Base-by-base conservation (phyloP, 768 basidiomycete genomes). In the Fistulinella prunicolor region DNA sequence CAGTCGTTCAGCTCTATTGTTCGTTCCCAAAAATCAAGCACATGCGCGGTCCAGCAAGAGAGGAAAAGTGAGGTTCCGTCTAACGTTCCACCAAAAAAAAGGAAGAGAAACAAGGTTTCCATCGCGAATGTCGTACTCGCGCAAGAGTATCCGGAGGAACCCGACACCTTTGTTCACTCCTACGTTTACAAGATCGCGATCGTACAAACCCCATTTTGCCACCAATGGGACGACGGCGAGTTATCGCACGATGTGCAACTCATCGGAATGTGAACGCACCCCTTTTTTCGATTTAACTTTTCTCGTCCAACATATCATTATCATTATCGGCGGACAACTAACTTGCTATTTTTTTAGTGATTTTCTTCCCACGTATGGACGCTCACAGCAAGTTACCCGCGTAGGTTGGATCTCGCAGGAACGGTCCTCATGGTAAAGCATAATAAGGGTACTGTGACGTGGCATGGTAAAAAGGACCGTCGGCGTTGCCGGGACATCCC, bases 371-470 rank as follows among this genome's bases (percentile, higher is more conserved):
- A 26, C 41, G 12, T 21, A 10, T 6, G 8, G 20, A 6, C 32
- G 34, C 49, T 21, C n/a, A 23, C 26, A 6, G 34, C 43, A 35
- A 44, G 35, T 16, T 9, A n/a, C 19, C n/a, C 10, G 16, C 46
- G 21, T 44, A 19, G 16, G 29, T 44, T 30, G 14, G 30, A 24
- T 38, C 44, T 23, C 45, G 32, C 46, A 30, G 13, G 28, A 19
- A 10, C 10, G 13, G 10, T 21, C 24, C 21, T 21, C 37, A 45
- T 28, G 10, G 23, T 28, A 42, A 22, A 14, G 30, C 30, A 32
- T 32, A 32, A 32, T 32, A 14, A 32, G 9, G 30, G 40, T 19
- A 4, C 29, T 12, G 29, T 38, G 55, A 59, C 57, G 44, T 59
- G 56, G 52, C 56, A n/a, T n/a, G 55, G 30, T 16, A 42, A 32